Evolutionary conservation across 345 rosid genomes (phyloP), one percentile per base, ranked within the genome.

Genomic region (Camelina laxa): DNA sequence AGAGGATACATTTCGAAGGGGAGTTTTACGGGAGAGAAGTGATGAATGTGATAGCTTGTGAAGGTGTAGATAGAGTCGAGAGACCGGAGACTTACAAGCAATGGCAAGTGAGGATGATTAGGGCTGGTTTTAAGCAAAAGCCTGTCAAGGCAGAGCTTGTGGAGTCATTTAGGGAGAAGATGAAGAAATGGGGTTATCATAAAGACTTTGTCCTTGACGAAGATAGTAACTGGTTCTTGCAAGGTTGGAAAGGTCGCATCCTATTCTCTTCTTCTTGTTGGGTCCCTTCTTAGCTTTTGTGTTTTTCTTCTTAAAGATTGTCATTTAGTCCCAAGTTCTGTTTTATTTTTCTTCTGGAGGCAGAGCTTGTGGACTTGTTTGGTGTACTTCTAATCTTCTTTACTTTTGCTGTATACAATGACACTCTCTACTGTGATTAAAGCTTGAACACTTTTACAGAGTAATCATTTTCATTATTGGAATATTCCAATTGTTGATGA

Each of bases 241-340:
- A 82, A 78, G 92, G 97, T 45, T 90, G 98, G 98, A 94, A 89
- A 83, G 98, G 98, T 41, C 80, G 97, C 31, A 91, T 87, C 48
- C 48, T 86, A 2, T 73, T 27, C 66, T 91, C 86, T 71, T 77
- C 88, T n/a, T 78, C 89, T 13, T 83, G 89, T 76, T 94, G 97
- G 97, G 73, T 85, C 41, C 85, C 95, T 63, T 78, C 76, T 49
- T 79, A 79, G 74, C 62, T 41, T 48, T 61, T 60, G 15, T 60
- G 35, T 17, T 70, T 47, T 20, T 22, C 2, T 1, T 24, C 27
- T 45, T 44, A 31, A 2, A 54, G 12, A 51, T 17, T 66, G 2
- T 35, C 11, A 24, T 60, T 56, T 60, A 20, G 51, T 51, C 53
- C 31, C 61, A 60, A 24, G 30, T 10, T 44, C 69, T 68, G 74